Base-by-base conservation (phyloP, 179 eudicot genomes). In the Beta lomatogona region DNA sequence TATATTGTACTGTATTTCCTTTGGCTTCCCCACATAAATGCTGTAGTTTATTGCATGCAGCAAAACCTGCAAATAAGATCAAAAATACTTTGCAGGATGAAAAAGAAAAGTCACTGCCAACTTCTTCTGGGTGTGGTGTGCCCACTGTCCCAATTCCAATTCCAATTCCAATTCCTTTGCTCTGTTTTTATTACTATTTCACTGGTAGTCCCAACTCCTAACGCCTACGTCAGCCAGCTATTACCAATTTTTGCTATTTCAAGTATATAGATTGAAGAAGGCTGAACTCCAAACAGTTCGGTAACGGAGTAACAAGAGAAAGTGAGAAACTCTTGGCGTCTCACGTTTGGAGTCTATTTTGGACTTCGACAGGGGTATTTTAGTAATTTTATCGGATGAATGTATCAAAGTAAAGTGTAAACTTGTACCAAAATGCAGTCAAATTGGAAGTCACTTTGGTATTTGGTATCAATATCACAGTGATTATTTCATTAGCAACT, bases 21-120 rank as follows among this genome's bases (percentile, higher is more conserved):
- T 67, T 67, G 50, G 48, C 21, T 67, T 67, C 71, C 71, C 71
- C n/a, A 67, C 50, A 36, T 36, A 14, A 67, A 67, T 31, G 46
- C 21, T 36, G 48, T 28, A 25, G 18, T 31, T 25, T 25, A 60
- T 65, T 28, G 70, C 45, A 65, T 13, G 70, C 44, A 65, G 15
- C 70, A 65, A 65, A 67, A 31, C 50, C 50, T 36, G 10, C 71
- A 15, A 41, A 67, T 67, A 67, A 67, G 48, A 36, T 31, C 3
- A 67, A 67, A 14, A 15, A 67, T 16, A 13, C 14, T 67, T 1
- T 48, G 71, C 71, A 48, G 59, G 48, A 2, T 77, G 80, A 77
- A 63, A 22, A 50, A 21, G 80, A 77, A 45, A 63, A 64, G 71
- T 15, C 80, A 64, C 31, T 77, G 72, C 72, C 22, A 63, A 48